phyloP scores from a whole-genome alignment of 352 stramenopile genomes.

The Globisporangium takayamanum region DNA sequence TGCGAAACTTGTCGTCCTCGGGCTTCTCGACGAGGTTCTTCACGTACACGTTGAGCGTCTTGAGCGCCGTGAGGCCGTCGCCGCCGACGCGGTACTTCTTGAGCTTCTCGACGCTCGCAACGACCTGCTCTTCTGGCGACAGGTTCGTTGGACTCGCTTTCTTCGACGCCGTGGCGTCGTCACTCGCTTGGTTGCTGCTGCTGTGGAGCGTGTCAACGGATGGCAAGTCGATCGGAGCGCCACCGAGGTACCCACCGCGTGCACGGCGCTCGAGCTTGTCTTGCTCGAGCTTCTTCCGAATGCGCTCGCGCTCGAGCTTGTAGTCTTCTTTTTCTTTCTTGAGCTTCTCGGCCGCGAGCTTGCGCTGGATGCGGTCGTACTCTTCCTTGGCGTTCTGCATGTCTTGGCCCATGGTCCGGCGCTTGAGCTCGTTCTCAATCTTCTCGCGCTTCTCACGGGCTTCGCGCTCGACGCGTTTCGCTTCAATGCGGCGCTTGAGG shows the following conservation, averaged over 20 bases:
- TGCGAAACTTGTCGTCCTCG: constrained; percentile 87
- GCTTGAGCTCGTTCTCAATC: constrained; percentile 64
- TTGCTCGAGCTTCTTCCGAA: constrained; percentile 86
- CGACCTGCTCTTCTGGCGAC: constrained; percentile 60
- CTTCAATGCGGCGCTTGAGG: constrained; percentile 74
- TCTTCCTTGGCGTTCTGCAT: constrained; percentile 75
- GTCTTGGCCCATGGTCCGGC: constrained; percentile 67
- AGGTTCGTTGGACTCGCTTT: constrained; percentile 34
- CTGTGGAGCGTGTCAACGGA: constrained; percentile 20
- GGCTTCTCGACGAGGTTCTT: constrained; percentile 86
- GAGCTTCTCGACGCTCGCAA: constrained; percentile 70
- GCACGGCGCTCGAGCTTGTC: constrained; percentile 88
- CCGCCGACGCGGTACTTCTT: constrained; percentile 83
- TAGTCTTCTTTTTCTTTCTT: constrained; percentile 88
- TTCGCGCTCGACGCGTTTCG: constrained; percentile 71
- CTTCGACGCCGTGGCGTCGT: constrained; percentile 21
- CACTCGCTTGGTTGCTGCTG: constrained; percentile 9
- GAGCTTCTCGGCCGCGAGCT: constrained; percentile 70
- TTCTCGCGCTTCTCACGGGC: constrained; percentile 73
- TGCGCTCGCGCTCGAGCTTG: constrained; percentile 84
- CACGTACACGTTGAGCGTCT: constrained; percentile 84
- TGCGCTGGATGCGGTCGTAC: constrained; percentile 74
- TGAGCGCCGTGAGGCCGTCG: constrained; percentile 73
- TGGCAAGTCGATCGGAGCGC: constrained; percentile 51
- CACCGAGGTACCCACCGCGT: constrained; percentile 73